Conservation (phyloP, 805 yeast genomes). For the Hanseniaspora clermontiae region DNA sequence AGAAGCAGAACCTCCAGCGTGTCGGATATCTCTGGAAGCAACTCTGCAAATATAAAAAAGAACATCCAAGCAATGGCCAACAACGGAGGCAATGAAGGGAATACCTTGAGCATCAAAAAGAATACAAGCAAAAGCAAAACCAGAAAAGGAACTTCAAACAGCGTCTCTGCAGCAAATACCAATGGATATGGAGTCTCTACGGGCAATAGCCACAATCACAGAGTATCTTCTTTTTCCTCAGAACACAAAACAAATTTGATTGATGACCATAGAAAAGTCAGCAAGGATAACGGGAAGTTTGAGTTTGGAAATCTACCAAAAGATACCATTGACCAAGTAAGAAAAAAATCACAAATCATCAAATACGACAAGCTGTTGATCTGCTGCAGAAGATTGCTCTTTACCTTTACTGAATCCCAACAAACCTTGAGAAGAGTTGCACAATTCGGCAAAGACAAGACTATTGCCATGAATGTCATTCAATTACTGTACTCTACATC, state of each 20-base stretch:
- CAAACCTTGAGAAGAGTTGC: slow-evolving; percentile 45
- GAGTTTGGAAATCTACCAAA: neutral
- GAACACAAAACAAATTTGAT: slow-evolving; percentile 6
- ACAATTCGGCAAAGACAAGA: slow-evolving; percentile 45
- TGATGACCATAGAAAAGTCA: slow-evolving; percentile 7
- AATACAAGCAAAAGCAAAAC: neutral
- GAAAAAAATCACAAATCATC: slow-evolving; percentile 10
- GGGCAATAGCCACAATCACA: neutral
- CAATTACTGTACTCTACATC: slow-evolving; percentile 41
- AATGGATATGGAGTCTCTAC: neutral
- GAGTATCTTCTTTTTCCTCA: slow-evolving; percentile 10
- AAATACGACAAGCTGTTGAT: slow-evolving; percentile 25
- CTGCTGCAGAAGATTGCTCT: slow-evolving; percentile 45
- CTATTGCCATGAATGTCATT: slow-evolving; percentile 41
- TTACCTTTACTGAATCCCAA: slow-evolving; percentile 53
- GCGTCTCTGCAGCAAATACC: neutral
- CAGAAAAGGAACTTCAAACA: neutral
- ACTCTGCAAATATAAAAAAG: slow-evolving; percentile 10
- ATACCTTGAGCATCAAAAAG: slow-evolving; percentile 4
- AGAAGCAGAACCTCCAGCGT: slow-evolving; percentile 13
- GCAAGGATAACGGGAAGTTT: neutral
- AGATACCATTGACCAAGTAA: slow-evolving; percentile 2
- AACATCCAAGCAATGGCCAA: neutral
- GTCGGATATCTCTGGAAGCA: slow-evolving; percentile 6
- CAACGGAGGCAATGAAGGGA: neutral